Evolutionary conservation across 2,329 filamentous ascomycete genomes (phyloP).

Genomic region (Aspergillus luchuensis): DNA sequence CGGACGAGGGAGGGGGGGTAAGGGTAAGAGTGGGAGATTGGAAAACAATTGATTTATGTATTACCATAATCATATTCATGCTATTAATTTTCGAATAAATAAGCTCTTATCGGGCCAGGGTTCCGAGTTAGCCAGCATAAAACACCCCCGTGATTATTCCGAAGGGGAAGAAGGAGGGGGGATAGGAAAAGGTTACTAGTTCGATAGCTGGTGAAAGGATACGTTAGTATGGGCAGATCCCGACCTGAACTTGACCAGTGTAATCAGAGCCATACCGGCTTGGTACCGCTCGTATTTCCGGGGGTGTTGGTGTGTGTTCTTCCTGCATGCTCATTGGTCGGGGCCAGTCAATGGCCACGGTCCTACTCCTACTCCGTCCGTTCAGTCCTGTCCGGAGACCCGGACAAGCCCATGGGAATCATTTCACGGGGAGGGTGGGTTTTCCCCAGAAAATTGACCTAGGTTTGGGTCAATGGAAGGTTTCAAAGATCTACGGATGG

Average conservation of each 20-base stretch:
- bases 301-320: conserved; percentile 14
- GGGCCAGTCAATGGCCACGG: conserved; percentile 12
- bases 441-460: conserved; percentile 5
- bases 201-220: not conserved
- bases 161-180: not conserved
- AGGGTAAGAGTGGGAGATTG: not conserved
- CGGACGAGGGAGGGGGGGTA: too few relatives aligned
- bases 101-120: conserved; percentile 20
- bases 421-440: conserved; percentile 5
- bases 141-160: conserved; percentile 1
- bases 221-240: not conserved
- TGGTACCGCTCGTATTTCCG: conserved; percentile 13
- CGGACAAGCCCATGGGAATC: not conserved
- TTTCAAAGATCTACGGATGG: conserved; percentile 2
- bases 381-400: not conserved
- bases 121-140: conserved; percentile 4
- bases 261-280: too few relatives aligned
- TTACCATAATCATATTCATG: conserved; percentile 25
- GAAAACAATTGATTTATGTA: conserved; percentile 25
- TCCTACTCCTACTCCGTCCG: conserved; percentile 1
- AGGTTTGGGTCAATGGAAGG: not conserved
- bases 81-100: conserved; percentile 14
- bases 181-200: not conserved
- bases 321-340: conserved; percentile 21
- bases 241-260: conserved; percentile 1